Base-by-base conservation (phyloP, 176 grass and related monocot genomes). In the Zea luxurians region DNA sequence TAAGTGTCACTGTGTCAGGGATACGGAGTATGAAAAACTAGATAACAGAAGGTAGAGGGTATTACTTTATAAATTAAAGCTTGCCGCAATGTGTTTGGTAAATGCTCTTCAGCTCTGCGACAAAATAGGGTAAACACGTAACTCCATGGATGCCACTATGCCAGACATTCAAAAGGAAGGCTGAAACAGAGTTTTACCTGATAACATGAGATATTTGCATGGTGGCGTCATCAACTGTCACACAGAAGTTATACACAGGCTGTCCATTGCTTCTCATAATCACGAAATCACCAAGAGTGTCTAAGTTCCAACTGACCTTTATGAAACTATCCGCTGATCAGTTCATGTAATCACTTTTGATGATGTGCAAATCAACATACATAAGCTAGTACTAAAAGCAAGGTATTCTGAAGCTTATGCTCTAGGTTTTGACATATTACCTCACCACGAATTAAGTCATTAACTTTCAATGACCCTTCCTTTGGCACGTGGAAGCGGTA, bases 221-320 rank as follows among this genome's bases (percentile, higher is more conserved):
- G 67, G 88, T 92, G 58, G 96, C 90, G 74, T 99, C 96, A 58
- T 99, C 96, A 66, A 99, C 92, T 17, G 96, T 99, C 58, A 99
- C 96, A 87, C 96, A 99, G 38, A 99, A 99, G 89, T 99, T 99
- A 85, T 99, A 99, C 45, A 99, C 96, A 78, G 96, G 96, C 59
- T 99, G 96, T 10, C 96, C 96, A 16, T 99, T 99, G 84, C 96
- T 99, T 86, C 96, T 90, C 96, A 99, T 99, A 50, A 99, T 92
- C 76, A 99, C 92, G 53, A 99, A 99, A 73, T 99, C 96, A 63
- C 96, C 92, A 50, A 99, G 91, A 6, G 92, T 99, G 50, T 95
- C 87, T 64, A 99, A 52, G 63, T 86, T 92, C 96, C 96, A 99
- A 65, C 88, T 92, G 85, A 99, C 96, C 92, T 99, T 99, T 87